Base-by-base conservation (phyloP, 1,139 yeast species). In the Suhomyces yuchorum region DNA sequence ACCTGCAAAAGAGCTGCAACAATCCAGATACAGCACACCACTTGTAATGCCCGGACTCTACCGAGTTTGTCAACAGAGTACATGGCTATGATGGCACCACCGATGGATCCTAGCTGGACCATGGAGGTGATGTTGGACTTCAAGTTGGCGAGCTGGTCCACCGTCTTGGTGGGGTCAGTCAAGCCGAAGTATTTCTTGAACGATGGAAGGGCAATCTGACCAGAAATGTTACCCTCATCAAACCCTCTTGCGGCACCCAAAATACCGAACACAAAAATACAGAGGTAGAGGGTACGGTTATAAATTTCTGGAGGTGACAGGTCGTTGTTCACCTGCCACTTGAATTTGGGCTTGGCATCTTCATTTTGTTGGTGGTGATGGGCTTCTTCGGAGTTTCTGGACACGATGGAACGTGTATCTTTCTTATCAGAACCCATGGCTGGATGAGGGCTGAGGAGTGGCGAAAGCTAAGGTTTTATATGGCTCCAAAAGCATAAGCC, bases 51-150 rank as follows among this genome's bases (percentile, higher is more conserved):
- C 53, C 81, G 66, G 43, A 80, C 70, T 53, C 87, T 70, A 5
- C 88, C 88, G 33, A 82, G 62, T 40, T 65, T 68, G 59, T 83
- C 87, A 36, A 76, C 80, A 3, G 79, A 59, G 51, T 66, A 72
- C 59, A 75, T 68, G 3, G 85, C 82, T 32, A 81, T 49, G 11
- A 81, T 47, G 18, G 82, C 70, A 20, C 87, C 87, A 36, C 78
- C 84, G 49, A 82, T 75, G 23, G 82, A 75, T 3, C 87, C 87
- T 40, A 82, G 62, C 57, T 80, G 84, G 4, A 82, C 87, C 85
- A 82, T 82, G 7, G 85, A 70, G 2, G 81, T 77, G 55, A 82
- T 80, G 57, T 80, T 81, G 8, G 85, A 80, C 52, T 73, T 75
- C 53, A 75, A 59, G 51, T 77, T 68, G 12, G 84, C 84, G 15